Percentiles rank a stretch among this genome's conserved stretches.
phyloP scores from a whole-genome alignment of 2,329 filamentous ascomycete genomes.

The Raffaelea arxii region DNA sequence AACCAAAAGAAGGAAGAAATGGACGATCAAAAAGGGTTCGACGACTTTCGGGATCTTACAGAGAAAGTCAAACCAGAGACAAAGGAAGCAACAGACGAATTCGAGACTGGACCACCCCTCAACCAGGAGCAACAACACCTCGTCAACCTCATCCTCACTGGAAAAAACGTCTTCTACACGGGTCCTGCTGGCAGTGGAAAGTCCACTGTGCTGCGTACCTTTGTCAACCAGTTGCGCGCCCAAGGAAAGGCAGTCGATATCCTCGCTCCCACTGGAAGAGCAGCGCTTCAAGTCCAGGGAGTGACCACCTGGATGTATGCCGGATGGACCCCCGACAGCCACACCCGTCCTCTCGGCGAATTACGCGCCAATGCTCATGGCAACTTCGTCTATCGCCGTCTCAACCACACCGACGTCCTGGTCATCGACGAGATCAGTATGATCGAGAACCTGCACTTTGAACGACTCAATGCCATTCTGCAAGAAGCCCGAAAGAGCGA shows the following conservation, averaged over 20 bases:
- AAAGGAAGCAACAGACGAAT: neutral
- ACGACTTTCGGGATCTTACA: neutral
- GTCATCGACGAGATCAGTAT: conserved; percentile 60
- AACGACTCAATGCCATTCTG: conserved; percentile 38
- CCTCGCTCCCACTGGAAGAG: conserved; percentile 49
- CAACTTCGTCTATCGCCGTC: conserved; percentile 20
- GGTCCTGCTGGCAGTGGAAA: conserved; percentile 54
- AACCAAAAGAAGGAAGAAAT: neutral
- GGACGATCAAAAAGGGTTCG: neutral
- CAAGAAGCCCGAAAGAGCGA: conserved; percentile 22
- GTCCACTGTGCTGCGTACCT: conserved; percentile 42
- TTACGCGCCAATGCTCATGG: conserved; percentile 13
- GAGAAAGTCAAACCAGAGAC: neutral
- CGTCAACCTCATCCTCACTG: conserved; percentile 39
- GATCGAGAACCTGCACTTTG: conserved; percentile 46
- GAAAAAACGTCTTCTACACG: conserved; percentile 53
- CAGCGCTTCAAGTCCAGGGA: conserved; percentile 47
- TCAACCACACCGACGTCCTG: conserved; percentile 40
- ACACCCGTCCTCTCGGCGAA: conserved; percentile 28
- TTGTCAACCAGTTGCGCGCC: conserved; percentile 27
- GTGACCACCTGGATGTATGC: conserved; percentile 47
- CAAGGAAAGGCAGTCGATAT: conserved; percentile 33
- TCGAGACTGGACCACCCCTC: conserved; percentile 18
- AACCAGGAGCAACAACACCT: conserved; percentile 37
- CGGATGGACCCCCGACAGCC: conserved; percentile 40